Evolutionary conservation across 225 moss, liverwort and hornwort species (phyloP), one percentile per base, ranked within the genome.

Genomic region (Climacium dendroides): DNA sequence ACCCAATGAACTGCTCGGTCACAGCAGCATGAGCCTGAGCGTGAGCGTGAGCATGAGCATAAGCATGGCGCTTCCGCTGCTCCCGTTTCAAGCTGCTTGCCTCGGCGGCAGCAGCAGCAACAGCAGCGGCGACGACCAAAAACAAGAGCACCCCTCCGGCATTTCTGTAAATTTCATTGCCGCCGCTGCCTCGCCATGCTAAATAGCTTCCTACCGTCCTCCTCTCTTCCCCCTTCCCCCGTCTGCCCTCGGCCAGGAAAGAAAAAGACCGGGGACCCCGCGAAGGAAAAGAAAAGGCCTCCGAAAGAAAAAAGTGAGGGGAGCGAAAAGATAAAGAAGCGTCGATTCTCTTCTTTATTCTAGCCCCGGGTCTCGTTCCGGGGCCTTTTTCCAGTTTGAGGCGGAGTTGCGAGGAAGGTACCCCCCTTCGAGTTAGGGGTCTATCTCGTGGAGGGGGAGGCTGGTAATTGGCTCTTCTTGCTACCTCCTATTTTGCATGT

Each of bases 91-190:
- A 87, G 88, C 81, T 81, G 81, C 71, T 86, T 65, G 83, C 77
- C 89, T 84, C 89, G 80, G 84, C 89, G 89, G 87, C 91, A 87
- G 80, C 67, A 89, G 77, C 85, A 87, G 20, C 72, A 87, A 39
- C 87, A 81, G 87, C 87, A 72, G 74, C 88, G 67, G 79, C 90
- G 66, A 79, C 88, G 70, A 79, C 87, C 87, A 28, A 84, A 54
- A 79, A 5, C 85, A 64, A 65, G 85, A 37, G 85, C 82, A 50
- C 91, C 82, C 87, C 87, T 59, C 89, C 91, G 89, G 92, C 92
- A 92, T 90, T 92, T 90, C 90, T 84, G 92, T 64, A 90, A 91
- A 87, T 92, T 90, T 90, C 92, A 80, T 88, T 86, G 88, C 92
- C 83, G 92, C 89, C 90, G 91, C 91, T 72, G 85, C 48, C 75